Evolutionary conservation across 148 eudicot genomes (phyloP).

Genomic region (Vaccinium darrowii): DNA sequence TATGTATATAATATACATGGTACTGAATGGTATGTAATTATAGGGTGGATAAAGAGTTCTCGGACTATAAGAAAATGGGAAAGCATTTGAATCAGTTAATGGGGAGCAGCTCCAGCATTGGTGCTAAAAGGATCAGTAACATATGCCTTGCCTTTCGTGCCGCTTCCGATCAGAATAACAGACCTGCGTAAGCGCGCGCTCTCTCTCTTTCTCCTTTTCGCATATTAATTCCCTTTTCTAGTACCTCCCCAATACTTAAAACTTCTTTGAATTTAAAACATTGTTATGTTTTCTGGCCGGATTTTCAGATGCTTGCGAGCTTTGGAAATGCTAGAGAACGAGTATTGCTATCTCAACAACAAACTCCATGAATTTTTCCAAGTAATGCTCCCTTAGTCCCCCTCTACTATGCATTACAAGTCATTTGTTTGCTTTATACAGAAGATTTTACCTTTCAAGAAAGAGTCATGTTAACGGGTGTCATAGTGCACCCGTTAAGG

Average conservation of each 20-base stretch:
- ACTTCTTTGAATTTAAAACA: not conserved
- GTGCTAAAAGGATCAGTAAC: slow-evolving; percentile 78
- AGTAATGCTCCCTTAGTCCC: slow-evolving; percentile 31
- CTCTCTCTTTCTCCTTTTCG: not conserved
- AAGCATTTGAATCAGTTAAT: slow-evolving; percentile 84
- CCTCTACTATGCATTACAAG: no score
- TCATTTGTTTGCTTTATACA: no score
- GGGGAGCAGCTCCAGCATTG: slow-evolving; percentile 98
- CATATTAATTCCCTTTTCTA: not conserved
- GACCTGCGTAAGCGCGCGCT: slow-evolving; percentile 49
- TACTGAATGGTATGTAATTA: slow-evolving; percentile 1
- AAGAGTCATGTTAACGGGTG: no score
- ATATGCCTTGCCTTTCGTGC: slow-evolving; percentile 86
- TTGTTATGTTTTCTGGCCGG: not conserved
- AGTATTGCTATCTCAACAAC: slow-evolving; percentile 90
- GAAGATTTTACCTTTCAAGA: no score
- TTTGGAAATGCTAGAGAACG: slow-evolving; percentile 74
- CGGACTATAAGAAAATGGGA: slow-evolving; percentile 84
- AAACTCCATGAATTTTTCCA: slow-evolving; percentile 90
- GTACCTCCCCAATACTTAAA: no score
- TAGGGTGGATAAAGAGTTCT: slow-evolving; percentile 64
- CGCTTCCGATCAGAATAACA: slow-evolving; percentile 76
- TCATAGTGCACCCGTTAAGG: no score
- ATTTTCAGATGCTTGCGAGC: slow-evolving; percentile 71
- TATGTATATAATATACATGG: not conserved